Evolutionary conservation across 2,329 filamentous ascomycete genomes (phyloP), one percentile per base, ranked within the genome.

Genomic region (Exserohilum rostratum): DNA sequence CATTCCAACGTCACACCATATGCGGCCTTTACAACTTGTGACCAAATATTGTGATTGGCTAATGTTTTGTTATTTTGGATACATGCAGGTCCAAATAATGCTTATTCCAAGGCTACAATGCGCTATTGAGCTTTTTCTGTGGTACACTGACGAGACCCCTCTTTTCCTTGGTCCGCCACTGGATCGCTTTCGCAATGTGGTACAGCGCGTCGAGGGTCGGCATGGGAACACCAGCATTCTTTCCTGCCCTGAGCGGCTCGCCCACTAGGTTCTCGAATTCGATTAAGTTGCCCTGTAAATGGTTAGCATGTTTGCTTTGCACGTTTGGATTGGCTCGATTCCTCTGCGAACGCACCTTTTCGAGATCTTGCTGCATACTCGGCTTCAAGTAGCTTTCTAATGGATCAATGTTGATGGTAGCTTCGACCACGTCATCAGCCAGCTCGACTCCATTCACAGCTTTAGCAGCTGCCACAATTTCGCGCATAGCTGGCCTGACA

Each of bases 231-330:
- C 82, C 82, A 0, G 74, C 67, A 29, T 65, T 67, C 58, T 78
- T 77, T 0, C 78, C 84, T 60, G 82, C 83, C 2, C 80, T 71
- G 40, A 86, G 55, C n/a, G 83, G 82, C 71, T 85, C 83, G 1
- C 83, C 83, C 3, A 85, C 68, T 31, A 86, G 77, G 57, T 80
- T 83, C 65, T 86, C 83, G 43, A 80, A 78, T 66, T 87, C 84
- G 54, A 83, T 81, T 47, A 78, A 82, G 61, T 84, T 85, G 13
- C 82, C 79, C 79, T 79, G 20, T 17, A 31, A 6, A 7, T 11
- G 4, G 3, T 51, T 15, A 46, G 54, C 29, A 35, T 45, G 4
- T 10, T 25, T 29, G 22, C 2, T 17, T 17, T 33, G 31, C n/a
- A 3, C 20, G 40, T 6, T 6, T 33, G 5, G 31, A 40, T 11